Base-by-base conservation (phyloP, 2,329 filamentous ascomycete genomes). In the Fusarium liriodendri region DNA sequence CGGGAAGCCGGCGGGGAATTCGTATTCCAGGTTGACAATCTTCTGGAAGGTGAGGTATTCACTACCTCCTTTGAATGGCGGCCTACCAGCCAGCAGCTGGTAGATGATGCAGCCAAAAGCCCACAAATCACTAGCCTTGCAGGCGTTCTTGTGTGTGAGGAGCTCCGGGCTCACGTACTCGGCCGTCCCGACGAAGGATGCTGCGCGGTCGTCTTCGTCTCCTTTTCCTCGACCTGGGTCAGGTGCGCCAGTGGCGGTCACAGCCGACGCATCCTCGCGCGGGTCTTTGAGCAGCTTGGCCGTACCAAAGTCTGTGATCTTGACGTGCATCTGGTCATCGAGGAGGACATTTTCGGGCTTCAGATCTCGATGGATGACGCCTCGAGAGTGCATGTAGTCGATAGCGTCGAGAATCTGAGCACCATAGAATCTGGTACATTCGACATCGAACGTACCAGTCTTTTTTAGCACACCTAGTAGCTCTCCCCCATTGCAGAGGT, bases 11-110 rank as follows among this genome's bases (percentile, higher is more conserved):
- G 90, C 84, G 0, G 97, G 97, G 74, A 98, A 99, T 54, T 96
- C 93, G 80, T 98, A 99, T 64, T 99, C 96, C 50, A 99, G 87
- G 35, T 90, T 93, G 62, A 99, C 94, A 80, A 99, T 99, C 84
- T 98, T 99, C 82, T 99, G 97, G 80, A 99, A 99, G 0, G 97
- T 99, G 80, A 97, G 89, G 79, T 98, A 99, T 81, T 99, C 97
- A 76, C 97, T 98, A 16, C 89, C 93, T 45, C 94, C 97, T 82
- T 99, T 99, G 87, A 99, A 99, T 0, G 97, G 97, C 7, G 97
- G 97, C 69, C 97, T 89, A n/a, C 97, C 97, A n/a, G 94, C 94
- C 37, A 99, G 87, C 29, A 99, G 89, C 82, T 99, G 97, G 82
- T 97, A 99, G 72, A 99, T 91, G 77, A 99, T 99, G 85, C 97